Evolutionary conservation across 352 stramenopile species (phyloP).

Genomic region (Phytopythium litorale): DNA sequence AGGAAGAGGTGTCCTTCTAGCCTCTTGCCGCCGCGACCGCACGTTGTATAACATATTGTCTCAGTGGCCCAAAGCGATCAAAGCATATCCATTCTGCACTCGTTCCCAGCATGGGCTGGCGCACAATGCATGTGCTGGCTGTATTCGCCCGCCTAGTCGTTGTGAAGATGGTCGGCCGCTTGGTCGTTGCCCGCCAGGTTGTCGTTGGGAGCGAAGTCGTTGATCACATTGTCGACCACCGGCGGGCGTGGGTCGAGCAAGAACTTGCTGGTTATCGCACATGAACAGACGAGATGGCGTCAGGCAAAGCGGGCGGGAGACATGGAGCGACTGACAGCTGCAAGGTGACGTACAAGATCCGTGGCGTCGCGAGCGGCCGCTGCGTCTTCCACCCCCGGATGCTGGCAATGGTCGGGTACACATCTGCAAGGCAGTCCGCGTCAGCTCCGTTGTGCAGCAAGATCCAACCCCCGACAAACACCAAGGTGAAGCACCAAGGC

Average conservation of each 20-base stretch:
- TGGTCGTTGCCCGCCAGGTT: conserved; percentile 28
- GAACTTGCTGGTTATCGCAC: conserved; percentile 36
- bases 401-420: conserved; percentile 96
- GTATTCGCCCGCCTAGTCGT: conserved; percentile 28
- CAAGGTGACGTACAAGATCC: conserved; percentile 66
- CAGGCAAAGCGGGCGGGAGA: neutral
- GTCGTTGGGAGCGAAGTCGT: conserved; percentile 50
- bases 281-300: neutral
- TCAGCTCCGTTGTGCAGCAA: neutral
- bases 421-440: conserved; percentile 56
- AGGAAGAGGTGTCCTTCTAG: conserved; percentile 10
- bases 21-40: neutral
- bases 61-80: neutral
- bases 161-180: conserved; percentile 40
- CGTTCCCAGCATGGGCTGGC: neutral
- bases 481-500: neutral
- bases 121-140: neutral
- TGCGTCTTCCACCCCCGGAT: conserved; percentile 94
- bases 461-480: neutral
- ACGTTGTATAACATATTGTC: conserved; percentile 7
- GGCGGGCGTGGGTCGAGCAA: conserved; percentile 52
- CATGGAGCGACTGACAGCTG: conserved; percentile 1
- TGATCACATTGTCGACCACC: conserved; percentile 45
- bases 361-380: conserved; percentile 90
- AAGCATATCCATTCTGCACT: conserved; percentile 2